Conservation (phyloP, 2,329 filamentous ascomycete species). For the Aureobasidium sp. region DNA sequence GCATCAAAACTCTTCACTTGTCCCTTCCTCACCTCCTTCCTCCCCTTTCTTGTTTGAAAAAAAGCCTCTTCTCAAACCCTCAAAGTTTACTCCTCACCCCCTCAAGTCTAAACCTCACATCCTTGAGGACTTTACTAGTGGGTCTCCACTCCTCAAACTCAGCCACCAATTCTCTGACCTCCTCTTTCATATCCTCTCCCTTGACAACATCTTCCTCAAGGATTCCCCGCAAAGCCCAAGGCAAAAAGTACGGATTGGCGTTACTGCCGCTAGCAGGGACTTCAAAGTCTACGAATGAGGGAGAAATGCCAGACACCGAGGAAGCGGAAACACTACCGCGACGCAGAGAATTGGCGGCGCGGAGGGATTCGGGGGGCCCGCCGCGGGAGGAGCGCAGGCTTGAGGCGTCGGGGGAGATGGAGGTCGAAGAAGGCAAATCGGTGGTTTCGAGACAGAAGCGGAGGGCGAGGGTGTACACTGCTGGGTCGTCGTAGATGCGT, state of each 20-base stretch:
- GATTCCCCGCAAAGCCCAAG: slow-evolving; percentile 91
- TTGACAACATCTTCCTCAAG: slow-evolving; percentile 88
- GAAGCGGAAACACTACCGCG: slow-evolving; percentile 21
- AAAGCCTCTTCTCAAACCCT: background rate
- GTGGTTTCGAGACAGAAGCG: slow-evolving; percentile 40
- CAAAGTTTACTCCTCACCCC: slow-evolving; percentile 77
- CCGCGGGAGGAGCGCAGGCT: slow-evolving; percentile 13
- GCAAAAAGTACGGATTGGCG: slow-evolving; percentile 80
- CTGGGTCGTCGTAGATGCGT: slow-evolving; percentile 79
- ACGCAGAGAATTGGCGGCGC: slow-evolving; percentile 25
- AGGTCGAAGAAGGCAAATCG: slow-evolving; percentile 15
- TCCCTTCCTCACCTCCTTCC: no score
- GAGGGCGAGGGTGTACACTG: slow-evolving; percentile 62
- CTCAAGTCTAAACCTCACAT: slow-evolving; percentile 91
- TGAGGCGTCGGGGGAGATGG: background rate
- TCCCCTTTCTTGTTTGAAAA: background rate
- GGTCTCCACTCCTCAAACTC: slow-evolving; percentile 96
- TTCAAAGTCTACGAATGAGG: slow-evolving; percentile 32
- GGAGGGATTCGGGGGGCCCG: slow-evolving; percentile 22
- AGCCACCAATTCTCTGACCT: slow-evolving; percentile 69
- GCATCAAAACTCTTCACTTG: no score
- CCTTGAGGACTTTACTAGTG: slow-evolving; percentile 79
- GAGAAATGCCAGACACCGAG: slow-evolving; percentile 22
- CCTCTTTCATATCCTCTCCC: slow-evolving; percentile 58
- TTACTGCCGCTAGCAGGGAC: slow-evolving; percentile 27